Conservation (phyloP, 2,329 filamentous ascomycete species). For the Nemania sp. region DNA sequence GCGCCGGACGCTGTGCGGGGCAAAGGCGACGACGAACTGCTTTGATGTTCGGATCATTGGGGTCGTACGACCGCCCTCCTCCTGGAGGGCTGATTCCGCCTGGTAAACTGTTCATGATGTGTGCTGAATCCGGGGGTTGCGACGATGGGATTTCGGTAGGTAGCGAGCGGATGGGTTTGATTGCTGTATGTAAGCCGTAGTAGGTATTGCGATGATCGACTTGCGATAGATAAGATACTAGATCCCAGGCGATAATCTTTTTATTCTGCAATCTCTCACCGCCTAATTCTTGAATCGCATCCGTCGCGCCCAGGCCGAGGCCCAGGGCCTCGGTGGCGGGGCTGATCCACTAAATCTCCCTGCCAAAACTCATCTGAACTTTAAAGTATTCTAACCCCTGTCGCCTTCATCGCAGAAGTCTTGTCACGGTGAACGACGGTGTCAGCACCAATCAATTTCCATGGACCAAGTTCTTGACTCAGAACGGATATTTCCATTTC, state of each 20-base stretch:
- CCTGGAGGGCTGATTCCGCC: constrained; percentile 31
- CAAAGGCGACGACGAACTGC: constrained; percentile 44
- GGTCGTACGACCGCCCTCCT: constrained; percentile 34
- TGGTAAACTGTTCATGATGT: constrained; percentile 37
- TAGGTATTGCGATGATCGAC: background rate
- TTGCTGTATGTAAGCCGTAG: too few species aligned
- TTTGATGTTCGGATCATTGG: constrained; percentile 57
- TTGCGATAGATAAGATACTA: too few species aligned
- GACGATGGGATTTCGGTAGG: background rate
- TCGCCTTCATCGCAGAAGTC: too few species aligned
- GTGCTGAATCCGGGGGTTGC: background rate
- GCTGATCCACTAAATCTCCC: background rate
- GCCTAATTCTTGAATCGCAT: too few species aligned
- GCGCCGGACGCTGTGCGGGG: background rate
- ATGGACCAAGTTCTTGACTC: too few species aligned
- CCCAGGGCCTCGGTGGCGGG: too few species aligned
- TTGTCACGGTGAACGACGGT: too few species aligned
- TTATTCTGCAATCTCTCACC: constrained; percentile 33
- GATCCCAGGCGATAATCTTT: constrained; percentile 28
- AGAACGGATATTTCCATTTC: too few species aligned
- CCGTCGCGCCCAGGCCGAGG: too few species aligned
- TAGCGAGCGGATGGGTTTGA: constrained; percentile 6
- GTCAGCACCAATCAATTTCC: too few species aligned
- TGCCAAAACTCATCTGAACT: background rate
- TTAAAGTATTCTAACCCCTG: too few species aligned